Conservation (phyloP, 208 protist genomes). For the Acanthamoeba rhysodes region DNA sequence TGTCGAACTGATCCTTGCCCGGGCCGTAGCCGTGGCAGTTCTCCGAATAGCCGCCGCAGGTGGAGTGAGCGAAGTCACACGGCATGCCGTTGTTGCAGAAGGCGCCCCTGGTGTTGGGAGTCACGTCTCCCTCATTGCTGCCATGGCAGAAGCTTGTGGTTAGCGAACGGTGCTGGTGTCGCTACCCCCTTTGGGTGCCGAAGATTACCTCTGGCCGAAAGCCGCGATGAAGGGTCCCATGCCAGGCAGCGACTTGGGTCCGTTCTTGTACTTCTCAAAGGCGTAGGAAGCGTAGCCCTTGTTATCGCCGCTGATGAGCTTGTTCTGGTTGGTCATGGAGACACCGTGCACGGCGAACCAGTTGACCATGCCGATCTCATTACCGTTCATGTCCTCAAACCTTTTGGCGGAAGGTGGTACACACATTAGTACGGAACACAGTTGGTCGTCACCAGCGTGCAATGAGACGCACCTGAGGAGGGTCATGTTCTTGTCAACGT, state of each 20-base stretch:
- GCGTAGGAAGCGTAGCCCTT: conserved; percentile 87
- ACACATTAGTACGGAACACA: background rate
- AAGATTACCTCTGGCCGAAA: conserved; percentile 80
- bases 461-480: conserved; percentile 66
- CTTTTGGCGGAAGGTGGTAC: background rate
- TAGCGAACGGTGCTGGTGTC: background rate
- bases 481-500: conserved; percentile 87
- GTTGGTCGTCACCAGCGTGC: background rate
- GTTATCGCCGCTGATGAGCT: conserved; percentile 88
- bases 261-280: conserved; percentile 82
- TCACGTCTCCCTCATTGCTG: conserved; percentile 86
- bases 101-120: conserved; percentile 84
- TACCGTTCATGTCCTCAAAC: conserved; percentile 78
- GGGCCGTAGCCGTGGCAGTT: conserved; percentile 82
- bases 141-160: background rate
- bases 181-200: background rate
- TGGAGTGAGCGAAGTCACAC: conserved; percentile 78
- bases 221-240: conserved; percentile 84
- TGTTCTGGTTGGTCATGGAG: conserved; percentile 87
- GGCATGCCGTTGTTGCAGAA: conserved; percentile 78
- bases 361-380: conserved; percentile 79
- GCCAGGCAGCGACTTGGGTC: conserved; percentile 59
- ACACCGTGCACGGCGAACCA: conserved; percentile 88
- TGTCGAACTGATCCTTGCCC: conserved; percentile 64
- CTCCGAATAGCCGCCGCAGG: conserved; percentile 81